A percentile compares a stretch with the other conserved stretches of the same genome.
These are phyloP conservation scores for Porphyrellus cyaneotinctus DNA, from an alignment of 768 basidiomycete species.

Conservation along the genomic window DNA sequence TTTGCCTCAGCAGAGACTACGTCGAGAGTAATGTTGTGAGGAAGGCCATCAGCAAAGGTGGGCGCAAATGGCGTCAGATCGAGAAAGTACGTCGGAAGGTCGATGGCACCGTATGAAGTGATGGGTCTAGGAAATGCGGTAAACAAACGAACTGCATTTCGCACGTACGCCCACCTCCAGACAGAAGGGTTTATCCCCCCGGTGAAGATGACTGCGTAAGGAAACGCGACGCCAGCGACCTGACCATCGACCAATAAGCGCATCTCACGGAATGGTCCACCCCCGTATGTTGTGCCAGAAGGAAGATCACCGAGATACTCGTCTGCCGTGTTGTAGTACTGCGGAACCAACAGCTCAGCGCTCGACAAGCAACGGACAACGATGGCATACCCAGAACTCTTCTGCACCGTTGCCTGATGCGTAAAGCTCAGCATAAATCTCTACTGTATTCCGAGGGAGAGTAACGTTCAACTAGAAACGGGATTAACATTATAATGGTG, in stretches of 20 bases:
- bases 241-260: slow-evolving; percentile 53
- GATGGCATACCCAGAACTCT: slow-evolving; percentile 68
- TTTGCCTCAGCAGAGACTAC: slow-evolving; percentile 65
- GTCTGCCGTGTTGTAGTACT: slow-evolving; percentile 70
- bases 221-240: slow-evolving; percentile 55
- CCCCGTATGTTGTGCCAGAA: slow-evolving; percentile 38
- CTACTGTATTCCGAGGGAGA: slow-evolving; percentile 63
- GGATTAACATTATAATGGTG: background rate
- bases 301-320: slow-evolving; percentile 56
- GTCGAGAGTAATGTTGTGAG: slow-evolving; percentile 70
- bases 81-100: slow-evolving; percentile 72
- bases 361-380: background rate
- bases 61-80: slow-evolving; percentile 79
- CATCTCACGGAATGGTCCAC: slow-evolving; percentile 62
- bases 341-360: background rate
- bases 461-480: slow-evolving; percentile 56
- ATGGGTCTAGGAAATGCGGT: slow-evolving; percentile 48
- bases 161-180: slow-evolving; percentile 51
- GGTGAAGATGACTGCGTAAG: slow-evolving; percentile 63
- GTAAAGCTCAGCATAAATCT: slow-evolving; percentile 65
- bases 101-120: slow-evolving; percentile 70
- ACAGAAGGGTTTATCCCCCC: slow-evolving; percentile 67
- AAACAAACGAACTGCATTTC: background rate
- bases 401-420: slow-evolving; percentile 64
- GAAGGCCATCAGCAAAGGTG: slow-evolving; percentile 58